Conservation (phyloP, 495 filamentous ascomycete species). For the Entonaema liquescens region DNA sequence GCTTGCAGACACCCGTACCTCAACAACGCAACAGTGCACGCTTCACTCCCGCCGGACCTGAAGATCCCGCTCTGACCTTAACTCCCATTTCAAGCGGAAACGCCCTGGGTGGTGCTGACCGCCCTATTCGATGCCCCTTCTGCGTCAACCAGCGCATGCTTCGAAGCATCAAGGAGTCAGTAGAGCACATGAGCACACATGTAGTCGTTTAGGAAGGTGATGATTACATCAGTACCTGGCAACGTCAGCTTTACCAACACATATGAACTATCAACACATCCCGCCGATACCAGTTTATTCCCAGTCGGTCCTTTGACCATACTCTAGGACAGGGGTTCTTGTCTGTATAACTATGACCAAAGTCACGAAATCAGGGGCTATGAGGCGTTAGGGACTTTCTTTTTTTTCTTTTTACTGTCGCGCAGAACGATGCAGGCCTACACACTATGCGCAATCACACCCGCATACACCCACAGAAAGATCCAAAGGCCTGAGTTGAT, state of each 20-base stretch:
- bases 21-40: slow-evolving; percentile 26
- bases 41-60: slow-evolving; percentile 42
- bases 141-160: slow-evolving; percentile 66
- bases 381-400: slow-evolving; percentile 9
- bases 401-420: background rate
- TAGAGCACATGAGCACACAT: slow-evolving; percentile 67
- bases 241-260: background rate
- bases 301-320: background rate
- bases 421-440: background rate
- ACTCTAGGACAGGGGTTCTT: background rate
- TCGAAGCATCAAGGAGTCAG: slow-evolving; percentile 64
- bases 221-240: slow-evolving; percentile 26
- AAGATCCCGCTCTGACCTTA: slow-evolving; percentile 52
- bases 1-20: slow-evolving; percentile 37
- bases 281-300: background rate
- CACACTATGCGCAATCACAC: background rate
- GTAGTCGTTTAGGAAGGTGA: slow-evolving; percentile 55
- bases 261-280: background rate
- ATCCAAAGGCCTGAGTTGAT: background rate
- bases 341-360: slow-evolving; percentile 3
- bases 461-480: background rate
- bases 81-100: slow-evolving; percentile 59
- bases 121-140: slow-evolving; percentile 63
- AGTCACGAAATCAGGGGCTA: slow-evolving; percentile 8
- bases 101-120: slow-evolving; percentile 54